A percentile compares a stretch with the other conserved stretches of the same genome.
Evolutionary conservation across 345 rosid genomes (phyloP).

Genomic region (Hibiscus tridactylites): DNA sequence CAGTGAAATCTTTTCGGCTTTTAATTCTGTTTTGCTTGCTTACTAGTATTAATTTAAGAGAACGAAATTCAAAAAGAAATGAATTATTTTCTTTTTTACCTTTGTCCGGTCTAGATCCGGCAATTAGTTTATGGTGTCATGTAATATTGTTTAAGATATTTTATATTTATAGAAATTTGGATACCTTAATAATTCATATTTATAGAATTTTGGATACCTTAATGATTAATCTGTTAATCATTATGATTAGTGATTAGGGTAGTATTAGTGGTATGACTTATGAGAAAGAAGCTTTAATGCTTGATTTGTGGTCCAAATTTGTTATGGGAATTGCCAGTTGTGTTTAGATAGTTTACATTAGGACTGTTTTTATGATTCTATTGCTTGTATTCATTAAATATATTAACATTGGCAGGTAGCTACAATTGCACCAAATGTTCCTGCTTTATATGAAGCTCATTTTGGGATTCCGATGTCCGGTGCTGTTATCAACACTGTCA

Average conservation of each 20-base stretch:
- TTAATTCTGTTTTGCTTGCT: neutral
- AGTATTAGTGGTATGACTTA: neutral
- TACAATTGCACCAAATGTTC: conserved; percentile 74
- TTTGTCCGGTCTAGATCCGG: neutral
- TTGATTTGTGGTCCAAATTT: neutral
- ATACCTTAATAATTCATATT: neutral
- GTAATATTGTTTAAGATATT: neutral
- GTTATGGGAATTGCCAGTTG: neutral
- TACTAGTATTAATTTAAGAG: neutral
- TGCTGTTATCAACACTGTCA: conserved; percentile 69
- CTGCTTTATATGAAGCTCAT: conserved; percentile 82
- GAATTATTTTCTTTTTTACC: neutral
- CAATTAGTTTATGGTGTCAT: neutral
- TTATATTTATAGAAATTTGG: neutral
- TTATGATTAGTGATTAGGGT: neutral
- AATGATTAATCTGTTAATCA: neutral
- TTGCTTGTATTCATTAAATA: neutral
- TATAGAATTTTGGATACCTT: too few relatives aligned
- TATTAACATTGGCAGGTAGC: conserved; percentile 49
- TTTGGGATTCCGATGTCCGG: conserved; percentile 94
- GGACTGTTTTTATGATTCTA: neutral
- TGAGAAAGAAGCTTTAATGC: neutral
- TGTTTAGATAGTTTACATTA: neutral
- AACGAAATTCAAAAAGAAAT: neutral
- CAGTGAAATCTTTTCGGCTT: neutral